Conservation (phyloP, 2,329 filamentous ascomycete species). For the Sordariomycetes sp. region DNA sequence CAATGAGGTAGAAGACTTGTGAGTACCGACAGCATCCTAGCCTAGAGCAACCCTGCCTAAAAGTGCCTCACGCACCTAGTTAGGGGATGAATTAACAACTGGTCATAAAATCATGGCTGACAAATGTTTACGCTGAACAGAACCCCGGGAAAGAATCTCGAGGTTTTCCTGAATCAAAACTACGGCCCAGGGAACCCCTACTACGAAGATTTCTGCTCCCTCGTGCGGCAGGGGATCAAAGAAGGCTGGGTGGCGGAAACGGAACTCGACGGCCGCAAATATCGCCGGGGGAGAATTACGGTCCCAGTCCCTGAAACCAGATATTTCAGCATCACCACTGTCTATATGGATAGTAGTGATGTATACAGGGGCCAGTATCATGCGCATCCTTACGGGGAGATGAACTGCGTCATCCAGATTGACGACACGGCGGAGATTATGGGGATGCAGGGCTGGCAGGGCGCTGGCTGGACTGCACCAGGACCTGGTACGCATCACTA, state of each 20-base stretch:
- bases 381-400: slow-evolving; percentile 41
- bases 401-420: slow-evolving; percentile 42
- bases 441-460: slow-evolving; percentile 46
- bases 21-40: slow-evolving; percentile 6
- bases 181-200: slow-evolving; percentile 30
- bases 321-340: slow-evolving; percentile 45
- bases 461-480: slow-evolving; percentile 42
- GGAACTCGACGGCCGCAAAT: slow-evolving; percentile 31
- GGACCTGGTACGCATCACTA: slow-evolving; percentile 47
- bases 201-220: slow-evolving; percentile 29
- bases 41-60: not conserved
- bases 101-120: not conserved
- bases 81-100: not conserved
- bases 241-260: slow-evolving; percentile 34
- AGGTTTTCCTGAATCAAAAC: slow-evolving; percentile 26
- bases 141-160: slow-evolving; percentile 33
- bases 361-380: slow-evolving; percentile 43
- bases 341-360: slow-evolving; percentile 40
- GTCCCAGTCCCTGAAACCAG: slow-evolving; percentile 32
- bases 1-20: slow-evolving; percentile 19
- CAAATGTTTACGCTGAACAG: slow-evolving; percentile 11
- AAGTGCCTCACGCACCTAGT: not conserved
- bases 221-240: slow-evolving; percentile 24
- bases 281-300: slow-evolving; percentile 33
- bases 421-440: slow-evolving; percentile 37